Evolutionary conservation across 306 rosid species (phyloP), one percentile per base, ranked within the genome.

Genomic region (Corylus americana): DNA sequence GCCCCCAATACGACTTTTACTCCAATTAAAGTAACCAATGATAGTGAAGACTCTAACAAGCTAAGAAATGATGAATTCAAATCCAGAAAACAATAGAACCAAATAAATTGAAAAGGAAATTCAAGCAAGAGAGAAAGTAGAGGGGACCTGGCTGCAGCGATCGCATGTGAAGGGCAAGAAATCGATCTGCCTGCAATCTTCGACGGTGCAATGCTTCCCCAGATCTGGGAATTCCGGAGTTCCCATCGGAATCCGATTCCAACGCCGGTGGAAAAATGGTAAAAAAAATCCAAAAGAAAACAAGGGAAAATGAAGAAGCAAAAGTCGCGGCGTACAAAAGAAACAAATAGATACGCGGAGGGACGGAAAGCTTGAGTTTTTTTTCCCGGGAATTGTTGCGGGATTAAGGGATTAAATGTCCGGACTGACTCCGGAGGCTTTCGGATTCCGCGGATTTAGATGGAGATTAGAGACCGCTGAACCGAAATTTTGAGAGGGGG

Each of bases 111-210:
- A 20, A 55, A 7, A n/a, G 4, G 25, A 44, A 58, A 3, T 3
- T 3, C 27, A 5, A n/a, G 20, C 12, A 31, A n/a, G 13, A 74
- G 63, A 73, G 58, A 61, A 13, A 39, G 37, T 14, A 42, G 2
- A 1, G n/a, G 48, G 73, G 22, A 94, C 97, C 91, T 84, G 92
- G 59, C 74, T 39, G 77, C 98, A 95, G 70, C 97, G 85, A 83
- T 95, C 98, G 84, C 99, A 95, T 4, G 92, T 90, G 89, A 95
- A 95, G 39, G 99, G 99, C 87, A 93, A 84, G 89, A 95, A 93
- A 82, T 95, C 99, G 80, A 91, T 82, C 77, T 59, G 90, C 47
- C 82, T 92, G 89, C 99, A 95, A 76, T 91, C 90, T 11, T 72
- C 74, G 66, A 91, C 77, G 64, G 87, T 39, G 74, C 99, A 95